A percentile compares a stretch with the other conserved stretches of the same genome.
Evolutionary conservation across 192 early-diverging fungal species (phyloP).

Genomic region (Backusella mclennaniae): DNA sequence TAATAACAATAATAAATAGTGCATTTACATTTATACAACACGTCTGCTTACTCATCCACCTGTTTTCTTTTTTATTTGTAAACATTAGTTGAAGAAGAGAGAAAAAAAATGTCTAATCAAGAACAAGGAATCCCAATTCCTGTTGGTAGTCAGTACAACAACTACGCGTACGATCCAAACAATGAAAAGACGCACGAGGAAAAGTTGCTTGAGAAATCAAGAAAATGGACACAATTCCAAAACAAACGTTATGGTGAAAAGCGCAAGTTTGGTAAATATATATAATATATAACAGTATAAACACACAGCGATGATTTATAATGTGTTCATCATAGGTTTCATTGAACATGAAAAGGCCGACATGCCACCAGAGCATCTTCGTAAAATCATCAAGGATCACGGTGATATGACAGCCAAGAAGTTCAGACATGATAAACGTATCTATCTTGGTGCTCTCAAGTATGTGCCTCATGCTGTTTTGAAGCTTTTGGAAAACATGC

Average conservation of each 20-base stretch:
- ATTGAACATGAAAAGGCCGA: slow-evolving; percentile 91
- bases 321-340: slow-evolving; percentile 50
- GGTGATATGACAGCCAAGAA: slow-evolving; percentile 99
- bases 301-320: background rate
- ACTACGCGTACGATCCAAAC: slow-evolving; percentile 23
- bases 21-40: background rate
- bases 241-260: slow-evolving; percentile 90
- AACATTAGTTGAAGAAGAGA: background rate
- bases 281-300: background rate
- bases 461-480: slow-evolving; percentile 98
- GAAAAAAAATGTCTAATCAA: background rate
- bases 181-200: slow-evolving; percentile 39
- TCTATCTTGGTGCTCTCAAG: slow-evolving; percentile 97
- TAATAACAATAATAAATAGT: background rate
- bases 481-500: slow-evolving; percentile 99
- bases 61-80: background rate
- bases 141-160: slow-evolving; percentile 12
- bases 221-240: slow-evolving; percentile 92
- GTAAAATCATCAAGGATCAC: slow-evolving; percentile 99
- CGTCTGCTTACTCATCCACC: background rate
- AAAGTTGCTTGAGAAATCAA: slow-evolving; percentile 78
- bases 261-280: slow-evolving; percentile 74
- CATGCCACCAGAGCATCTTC: slow-evolving; percentile 97
- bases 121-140: background rate
- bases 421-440: slow-evolving; percentile 95